A percentile compares a stretch with the other conserved stretches of the same genome.
These are phyloP conservation scores for Backusella sp. DNA, from an alignment of 192 early-diverging fungal genomes.

Conservation along the genomic window DNA sequence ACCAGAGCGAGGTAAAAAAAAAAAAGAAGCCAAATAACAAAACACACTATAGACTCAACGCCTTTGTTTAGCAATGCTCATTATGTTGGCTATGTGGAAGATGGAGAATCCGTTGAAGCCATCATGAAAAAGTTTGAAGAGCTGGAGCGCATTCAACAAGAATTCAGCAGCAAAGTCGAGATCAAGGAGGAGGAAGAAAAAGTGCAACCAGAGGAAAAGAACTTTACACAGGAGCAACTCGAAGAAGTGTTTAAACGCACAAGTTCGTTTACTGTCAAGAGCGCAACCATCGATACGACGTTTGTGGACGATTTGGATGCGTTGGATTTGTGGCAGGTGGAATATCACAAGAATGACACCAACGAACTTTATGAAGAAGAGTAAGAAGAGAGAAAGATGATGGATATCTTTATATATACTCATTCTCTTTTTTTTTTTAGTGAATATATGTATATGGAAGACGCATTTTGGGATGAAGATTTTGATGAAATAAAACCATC, in stretches of 20 bases:
- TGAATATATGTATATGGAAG: conserved; percentile 80
- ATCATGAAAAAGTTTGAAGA: conserved; percentile 99
- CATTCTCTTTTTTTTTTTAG: conserved; percentile 37
- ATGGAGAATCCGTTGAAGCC: conserved; percentile 91
- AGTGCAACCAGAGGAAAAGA: neutral
- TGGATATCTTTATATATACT: neutral
- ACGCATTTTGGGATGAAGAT: conserved; percentile 80
- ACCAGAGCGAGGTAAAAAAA: conserved; percentile 32
- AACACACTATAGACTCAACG: neutral
- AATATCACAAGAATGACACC: conserved; percentile 69
- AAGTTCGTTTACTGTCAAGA: conserved; percentile 79
- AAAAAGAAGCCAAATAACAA: neutral
- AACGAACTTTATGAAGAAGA: conserved; percentile 81
- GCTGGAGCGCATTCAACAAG: conserved; percentile 84
- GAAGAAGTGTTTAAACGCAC: conserved; percentile 92
- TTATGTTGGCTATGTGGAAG: conserved; percentile 97
- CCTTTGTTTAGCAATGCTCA: conserved; percentile 51
- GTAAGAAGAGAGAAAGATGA: conserved; percentile 35
- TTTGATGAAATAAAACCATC: conserved; percentile 43
- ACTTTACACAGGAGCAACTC: conserved; percentile 72
- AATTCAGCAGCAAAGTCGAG: conserved; percentile 46
- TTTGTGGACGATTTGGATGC: conserved; percentile 61
- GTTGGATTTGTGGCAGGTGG: conserved; percentile 77
- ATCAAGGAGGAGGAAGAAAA: neutral
- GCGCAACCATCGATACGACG: conserved; percentile 57